phyloP scores from a whole-genome alignment of 192 early-diverging fungal species.

The Podochytrium sp. region DNA sequence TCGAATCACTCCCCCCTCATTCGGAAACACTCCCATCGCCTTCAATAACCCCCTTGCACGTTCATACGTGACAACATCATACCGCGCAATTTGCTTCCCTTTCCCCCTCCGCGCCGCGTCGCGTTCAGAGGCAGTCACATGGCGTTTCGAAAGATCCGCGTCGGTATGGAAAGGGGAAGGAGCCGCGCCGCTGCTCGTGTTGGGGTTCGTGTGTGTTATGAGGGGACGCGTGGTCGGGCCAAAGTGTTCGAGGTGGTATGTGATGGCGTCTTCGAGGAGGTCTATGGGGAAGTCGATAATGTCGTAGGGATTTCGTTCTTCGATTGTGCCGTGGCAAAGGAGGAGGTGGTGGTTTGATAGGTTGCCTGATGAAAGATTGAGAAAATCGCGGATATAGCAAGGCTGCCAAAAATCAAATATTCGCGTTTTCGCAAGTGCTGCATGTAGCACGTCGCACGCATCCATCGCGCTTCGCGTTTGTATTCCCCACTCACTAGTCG shows the following conservation, averaged over 20 bases:
- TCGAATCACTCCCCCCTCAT: conserved; percentile 2
- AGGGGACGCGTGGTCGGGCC: conserved; percentile 5
- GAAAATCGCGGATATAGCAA: neutral
- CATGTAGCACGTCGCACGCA: too few relatives aligned
- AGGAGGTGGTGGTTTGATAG: conserved; percentile 27
- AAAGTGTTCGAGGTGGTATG: conserved; percentile 22
- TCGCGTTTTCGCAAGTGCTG: neutral
- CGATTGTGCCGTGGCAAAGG: conserved; percentile 6
- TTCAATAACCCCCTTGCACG: neutral
- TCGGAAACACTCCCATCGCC: conserved; percentile 15
- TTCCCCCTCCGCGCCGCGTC: neutral
- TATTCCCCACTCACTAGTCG: too few relatives aligned
- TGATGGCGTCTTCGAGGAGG: conserved; percentile 20
- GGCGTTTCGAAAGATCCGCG: neutral
- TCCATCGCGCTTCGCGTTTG: too few relatives aligned
- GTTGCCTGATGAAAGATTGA: neutral
- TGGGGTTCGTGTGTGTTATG: neutral
- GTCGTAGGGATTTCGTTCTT: conserved; percentile 11
- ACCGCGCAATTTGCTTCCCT: conserved; percentile 4
- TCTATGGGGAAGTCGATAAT: conserved; percentile 18
- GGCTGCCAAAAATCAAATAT: neutral
- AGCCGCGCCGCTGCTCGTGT: neutral
- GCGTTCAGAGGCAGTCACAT: conserved; percentile 9
- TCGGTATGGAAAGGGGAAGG: neutral
- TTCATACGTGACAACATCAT: conserved; percentile 20